These are phyloP conservation scores for Oryza rufipogon DNA, from an alignment of 176 grass and related monocot genomes.

Conservation along the genomic window DNA sequence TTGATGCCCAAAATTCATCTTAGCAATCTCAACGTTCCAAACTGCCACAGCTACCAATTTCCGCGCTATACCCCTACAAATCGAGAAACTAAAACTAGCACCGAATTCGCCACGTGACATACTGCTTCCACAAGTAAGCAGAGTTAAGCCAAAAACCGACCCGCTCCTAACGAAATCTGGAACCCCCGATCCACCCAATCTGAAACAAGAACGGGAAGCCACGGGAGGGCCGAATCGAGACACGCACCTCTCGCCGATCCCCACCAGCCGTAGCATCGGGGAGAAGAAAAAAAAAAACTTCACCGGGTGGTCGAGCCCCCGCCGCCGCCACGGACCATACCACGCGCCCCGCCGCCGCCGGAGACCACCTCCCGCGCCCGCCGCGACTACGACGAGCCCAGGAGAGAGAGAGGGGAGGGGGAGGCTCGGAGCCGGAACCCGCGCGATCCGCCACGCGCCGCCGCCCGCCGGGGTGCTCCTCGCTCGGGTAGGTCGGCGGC, in stretches of 20 bases:
- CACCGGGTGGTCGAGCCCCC: background rate
- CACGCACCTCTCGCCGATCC: conserved; percentile 57
- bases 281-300: background rate
- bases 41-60: background rate
- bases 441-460: background rate
- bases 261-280: conserved; percentile 60
- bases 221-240: background rate
- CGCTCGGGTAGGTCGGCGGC: conserved; percentile 19
- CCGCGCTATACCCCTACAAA: background rate
- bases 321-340: conserved; percentile 26
- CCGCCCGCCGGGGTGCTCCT: background rate
- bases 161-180: background rate
- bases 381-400: background rate
- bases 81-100: background rate
- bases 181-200: background rate
- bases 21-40: background rate
- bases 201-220: too few species aligned
- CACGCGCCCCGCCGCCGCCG: background rate
- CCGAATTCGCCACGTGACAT: background rate
- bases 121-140: background rate
- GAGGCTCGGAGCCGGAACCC: background rate
- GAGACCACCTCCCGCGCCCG: background rate
- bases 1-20: conserved; percentile 6
- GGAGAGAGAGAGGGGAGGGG: background rate
- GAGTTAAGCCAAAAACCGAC: background rate